Conservation (phyloP, 2,329 filamentous ascomycete genomes). For the Pestalotiopsis sp. region DNA sequence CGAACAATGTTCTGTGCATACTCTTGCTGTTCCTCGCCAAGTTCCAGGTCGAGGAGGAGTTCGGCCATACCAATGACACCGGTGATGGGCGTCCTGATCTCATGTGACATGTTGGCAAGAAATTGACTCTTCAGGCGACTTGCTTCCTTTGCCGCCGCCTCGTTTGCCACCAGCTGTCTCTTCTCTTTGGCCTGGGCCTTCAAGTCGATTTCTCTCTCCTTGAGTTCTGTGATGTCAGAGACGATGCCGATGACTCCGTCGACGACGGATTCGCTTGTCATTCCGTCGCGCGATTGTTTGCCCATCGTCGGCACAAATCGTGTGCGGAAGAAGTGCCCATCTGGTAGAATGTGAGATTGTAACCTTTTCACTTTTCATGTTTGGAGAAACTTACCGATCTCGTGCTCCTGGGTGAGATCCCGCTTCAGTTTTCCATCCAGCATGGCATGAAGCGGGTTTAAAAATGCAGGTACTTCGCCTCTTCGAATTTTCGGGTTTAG, state of each 20-base stretch:
- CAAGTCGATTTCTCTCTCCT: constrained; percentile 62
- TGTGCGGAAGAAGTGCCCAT: constrained; percentile 69
- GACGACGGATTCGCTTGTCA: constrained; percentile 50
- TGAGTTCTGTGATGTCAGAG: constrained; percentile 76
- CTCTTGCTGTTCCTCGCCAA: constrained; percentile 71
- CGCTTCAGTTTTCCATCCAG: constrained; percentile 60
- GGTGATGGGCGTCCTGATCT: constrained; percentile 76
- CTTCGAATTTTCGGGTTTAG: constrained; percentile 43
- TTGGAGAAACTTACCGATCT: constrained; percentile 41
- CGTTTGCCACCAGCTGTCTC: constrained; percentile 68
- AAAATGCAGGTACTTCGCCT: constrained; percentile 48
- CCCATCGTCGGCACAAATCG: constrained; percentile 67
- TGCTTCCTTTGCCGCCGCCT: constrained; percentile 77
- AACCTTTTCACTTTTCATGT: neutral
- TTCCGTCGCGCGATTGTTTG: constrained; percentile 53
- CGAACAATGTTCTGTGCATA: constrained; percentile 77
- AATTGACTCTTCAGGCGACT: constrained; percentile 80
- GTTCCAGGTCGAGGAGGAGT: constrained; percentile 65
- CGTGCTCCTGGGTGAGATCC: constrained; percentile 62
- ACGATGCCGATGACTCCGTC: constrained; percentile 78
- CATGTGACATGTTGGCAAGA: constrained; percentile 79
- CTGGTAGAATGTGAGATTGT: constrained; percentile 28
- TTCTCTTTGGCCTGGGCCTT: constrained; percentile 69
- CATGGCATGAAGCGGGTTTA: constrained; percentile 63
- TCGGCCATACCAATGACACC: constrained; percentile 82